These are phyloP conservation scores for Solanum paucissectum DNA, from an alignment of 257 asterid genomes.

Conservation along the genomic window DNA sequence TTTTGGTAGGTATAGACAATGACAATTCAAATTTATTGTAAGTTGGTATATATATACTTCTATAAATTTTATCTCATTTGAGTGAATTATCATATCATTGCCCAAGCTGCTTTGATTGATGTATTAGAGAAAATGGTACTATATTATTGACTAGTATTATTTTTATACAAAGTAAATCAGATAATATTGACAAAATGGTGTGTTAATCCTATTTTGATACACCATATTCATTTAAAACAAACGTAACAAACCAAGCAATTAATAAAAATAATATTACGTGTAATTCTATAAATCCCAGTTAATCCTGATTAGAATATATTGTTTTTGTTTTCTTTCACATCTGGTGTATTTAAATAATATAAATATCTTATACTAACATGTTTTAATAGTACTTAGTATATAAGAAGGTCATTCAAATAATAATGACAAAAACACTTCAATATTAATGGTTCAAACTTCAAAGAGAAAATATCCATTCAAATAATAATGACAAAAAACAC, in stretches of 20 bases:
- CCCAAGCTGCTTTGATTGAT: neutral
- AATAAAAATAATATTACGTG: neutral
- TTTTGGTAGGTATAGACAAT: conserved; percentile 1
- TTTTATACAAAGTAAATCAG: neutral
- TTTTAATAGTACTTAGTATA: too few species aligned
- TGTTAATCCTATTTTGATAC: neutral
- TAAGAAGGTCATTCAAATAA: too few species aligned
- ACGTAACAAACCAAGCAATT: neutral
- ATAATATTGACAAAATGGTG: too few species aligned
- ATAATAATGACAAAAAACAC: neutral
- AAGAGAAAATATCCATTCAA: neutral
- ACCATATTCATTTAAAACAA: neutral
- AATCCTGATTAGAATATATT: neutral
- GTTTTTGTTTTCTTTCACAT: neutral
- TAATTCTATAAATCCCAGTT: neutral
- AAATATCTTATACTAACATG: too few species aligned
- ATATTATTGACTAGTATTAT: too few species aligned
- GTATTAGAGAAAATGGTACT: neutral
- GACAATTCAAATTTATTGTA: neutral
- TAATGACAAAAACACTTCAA: neutral
- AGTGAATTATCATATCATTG: neutral
- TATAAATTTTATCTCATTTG: neutral
- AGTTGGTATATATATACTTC: neutral
- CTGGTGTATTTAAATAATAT: too few species aligned
- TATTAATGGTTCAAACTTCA: neutral